phyloP scores from a whole-genome alignment of 768 basidiomycete genomes.

The Lactarius deliciosus region DNA sequence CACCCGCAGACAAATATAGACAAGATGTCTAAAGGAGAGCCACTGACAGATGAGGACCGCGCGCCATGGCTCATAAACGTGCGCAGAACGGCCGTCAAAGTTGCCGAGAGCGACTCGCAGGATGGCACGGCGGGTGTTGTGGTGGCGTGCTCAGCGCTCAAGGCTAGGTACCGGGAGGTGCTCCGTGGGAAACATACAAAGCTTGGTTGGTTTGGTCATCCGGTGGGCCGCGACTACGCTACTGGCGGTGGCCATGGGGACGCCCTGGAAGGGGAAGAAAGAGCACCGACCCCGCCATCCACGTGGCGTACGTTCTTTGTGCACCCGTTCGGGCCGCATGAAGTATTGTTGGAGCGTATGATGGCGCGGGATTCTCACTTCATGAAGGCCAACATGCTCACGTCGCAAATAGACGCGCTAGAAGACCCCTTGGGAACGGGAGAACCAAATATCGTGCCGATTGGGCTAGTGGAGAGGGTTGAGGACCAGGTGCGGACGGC shows the following conservation, averaged over 20 bases:
- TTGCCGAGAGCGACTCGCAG: conserved; percentile 44
- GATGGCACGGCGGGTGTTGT: conserved; percentile 55
- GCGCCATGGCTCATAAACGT: conserved; percentile 82
- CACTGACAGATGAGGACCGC: conserved; percentile 80
- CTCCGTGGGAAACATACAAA: conserved; percentile 52
- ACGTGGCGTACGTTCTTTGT: conserved; percentile 67
- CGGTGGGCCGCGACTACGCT: not conserved
- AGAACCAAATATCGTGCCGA: conserved; percentile 66
- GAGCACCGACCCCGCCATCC: conserved; percentile 31
- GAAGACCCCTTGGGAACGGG: conserved; percentile 58
- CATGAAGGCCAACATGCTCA: conserved; percentile 81
- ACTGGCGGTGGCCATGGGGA: not conserved
- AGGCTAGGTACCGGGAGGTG: conserved; percentile 75
- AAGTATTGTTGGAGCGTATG: conserved; percentile 64
- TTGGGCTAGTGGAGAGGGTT: conserved; percentile 53
- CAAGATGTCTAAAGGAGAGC: conserved; percentile 80
- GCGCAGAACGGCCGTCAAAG: conserved; percentile 60
- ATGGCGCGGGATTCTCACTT: conserved; percentile 66
- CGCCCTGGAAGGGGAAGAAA: not conserved
- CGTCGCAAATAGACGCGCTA: conserved; percentile 70
- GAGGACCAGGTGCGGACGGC: conserved; percentile 55
- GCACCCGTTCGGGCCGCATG: conserved; percentile 63
- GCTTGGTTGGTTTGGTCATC: not conserved
- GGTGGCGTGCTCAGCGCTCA: conserved; percentile 85
- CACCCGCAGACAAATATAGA: conserved; percentile 79